Base-by-base conservation (phyloP, 1,284 basidiomycete species). In the Marasmius tenuissimus region DNA sequence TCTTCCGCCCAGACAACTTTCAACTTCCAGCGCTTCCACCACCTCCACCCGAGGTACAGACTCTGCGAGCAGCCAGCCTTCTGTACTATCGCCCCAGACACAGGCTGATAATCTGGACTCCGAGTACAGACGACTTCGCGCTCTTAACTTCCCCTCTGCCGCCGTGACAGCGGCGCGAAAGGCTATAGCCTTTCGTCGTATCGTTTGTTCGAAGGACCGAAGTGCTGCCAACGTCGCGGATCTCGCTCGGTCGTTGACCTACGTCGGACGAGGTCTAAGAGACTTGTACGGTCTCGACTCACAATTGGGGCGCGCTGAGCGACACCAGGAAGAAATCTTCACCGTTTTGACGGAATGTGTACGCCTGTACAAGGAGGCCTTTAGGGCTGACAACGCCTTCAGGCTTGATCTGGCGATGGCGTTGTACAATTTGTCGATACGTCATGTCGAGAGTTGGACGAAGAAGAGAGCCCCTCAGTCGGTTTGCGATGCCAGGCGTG, bases 181-280 rank as follows among this genome's bases (percentile, higher is more conserved):
- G 51, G 62, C 62, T 10, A 59, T 58, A 20, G 38, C 34, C n/a
- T 47, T 63, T 18, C 60, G 62, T 37, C 62, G 62, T 9, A 42
- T 53, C 27, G 48, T 51, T 8, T 50, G 51, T 20, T 48, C 56
- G 14, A 50, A 39, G 51, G 56, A 61, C 37, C 38, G 40, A 37
- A 61, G 54, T 33, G 51, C 53, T 27, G 49, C 35, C 16, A 59
- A 57, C n/a, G 42, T 52, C 7, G 51, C 50, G 5, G 62, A 59
- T n/a, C 57, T 63, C 14, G 62, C 62, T 9, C 58, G 59, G 42
- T 63, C 62, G 11, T 52, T 63, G 34, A 63, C 59, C n/a, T 63
- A 63, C 52, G 35, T 63, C 11, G 57, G 55, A 4, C 38, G 62
- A 18, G 55, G 62, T 59, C 49, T 63, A 16, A 58, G 57, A 50